Percentiles rank a stretch among this genome's conserved stretches.
These are phyloP conservation scores for Triadica sebifera DNA, from an alignment of 345 rosid genomes.

Conservation along the genomic window DNA sequence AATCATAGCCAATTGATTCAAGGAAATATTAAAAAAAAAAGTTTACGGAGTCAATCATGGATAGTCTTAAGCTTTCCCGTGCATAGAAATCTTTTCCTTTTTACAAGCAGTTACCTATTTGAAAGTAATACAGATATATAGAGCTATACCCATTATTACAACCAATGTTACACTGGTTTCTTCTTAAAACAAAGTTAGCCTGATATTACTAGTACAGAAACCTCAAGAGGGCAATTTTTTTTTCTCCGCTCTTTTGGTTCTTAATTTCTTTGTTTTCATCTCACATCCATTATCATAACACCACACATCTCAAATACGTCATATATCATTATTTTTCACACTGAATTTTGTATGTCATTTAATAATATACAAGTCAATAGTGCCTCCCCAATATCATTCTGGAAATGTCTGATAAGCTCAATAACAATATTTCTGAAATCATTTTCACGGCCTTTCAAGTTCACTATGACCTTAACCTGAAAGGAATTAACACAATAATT, in stretches of 20 bases:
- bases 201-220: background rate
- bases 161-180: background rate
- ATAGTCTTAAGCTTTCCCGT: background rate
- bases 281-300: too few relatives aligned
- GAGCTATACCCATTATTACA: background rate
- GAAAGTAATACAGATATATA: background rate
- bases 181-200: background rate
- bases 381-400: conserved; percentile 91
- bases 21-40: background rate
- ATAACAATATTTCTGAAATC: conserved; percentile 85
- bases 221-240: background rate
- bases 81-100: background rate
- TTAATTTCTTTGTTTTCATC: too few relatives aligned
- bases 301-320: background rate
- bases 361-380: conserved; percentile 4
- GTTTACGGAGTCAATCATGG: too few relatives aligned
- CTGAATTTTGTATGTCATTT: background rate
- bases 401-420: conserved; percentile 81
- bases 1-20: background rate
- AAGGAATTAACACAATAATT: conserved; percentile 19
- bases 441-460: conserved; percentile 89
- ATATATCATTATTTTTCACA: background rate
- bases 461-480: conserved; percentile 92
- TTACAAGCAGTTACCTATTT: background rate
- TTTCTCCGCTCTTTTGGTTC: too few relatives aligned